Conservation (phyloP, 176 grass and related monocot species). For the Triticum monococcum region DNA sequence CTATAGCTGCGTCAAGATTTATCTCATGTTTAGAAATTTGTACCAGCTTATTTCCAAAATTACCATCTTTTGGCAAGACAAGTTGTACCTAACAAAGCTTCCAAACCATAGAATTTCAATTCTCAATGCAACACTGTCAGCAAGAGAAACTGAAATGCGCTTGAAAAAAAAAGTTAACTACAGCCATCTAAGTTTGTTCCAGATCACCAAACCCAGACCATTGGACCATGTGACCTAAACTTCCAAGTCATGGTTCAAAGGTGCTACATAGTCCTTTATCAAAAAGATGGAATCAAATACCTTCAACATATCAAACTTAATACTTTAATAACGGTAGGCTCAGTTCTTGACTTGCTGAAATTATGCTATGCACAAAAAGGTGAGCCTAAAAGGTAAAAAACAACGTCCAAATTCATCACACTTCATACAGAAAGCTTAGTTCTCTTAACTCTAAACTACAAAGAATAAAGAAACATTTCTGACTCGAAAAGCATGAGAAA, state of each 20-base stretch:
- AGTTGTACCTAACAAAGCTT: background rate
- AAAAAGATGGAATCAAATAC: background rate
- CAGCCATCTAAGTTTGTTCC: too few species aligned
- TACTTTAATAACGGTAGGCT: background rate
- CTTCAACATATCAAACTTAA: background rate
- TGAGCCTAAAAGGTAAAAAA: background rate
- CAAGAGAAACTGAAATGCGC: too few species aligned
- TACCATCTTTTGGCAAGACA: background rate
- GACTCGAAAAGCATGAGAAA: background rate
- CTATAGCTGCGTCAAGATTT: background rate
- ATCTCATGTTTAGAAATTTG: background rate
- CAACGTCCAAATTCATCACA: background rate
- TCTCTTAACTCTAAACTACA: background rate
- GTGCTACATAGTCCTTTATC: background rate
- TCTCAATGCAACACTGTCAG: too few species aligned
- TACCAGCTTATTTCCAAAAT: slow-evolving; percentile 1
- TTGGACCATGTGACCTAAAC: background rate
- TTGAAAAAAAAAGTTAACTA: too few species aligned
- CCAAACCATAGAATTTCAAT: background rate
- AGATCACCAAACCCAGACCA: too few species aligned
- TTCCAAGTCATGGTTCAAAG: background rate
- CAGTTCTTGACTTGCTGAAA: background rate
- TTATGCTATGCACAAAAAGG: background rate
- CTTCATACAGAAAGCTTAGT: background rate
- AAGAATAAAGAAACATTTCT: background rate